Evolutionary conservation across 1,284 basidiomycete genomes (phyloP).

Genomic region (Lentinula novae-zelandiae): DNA sequence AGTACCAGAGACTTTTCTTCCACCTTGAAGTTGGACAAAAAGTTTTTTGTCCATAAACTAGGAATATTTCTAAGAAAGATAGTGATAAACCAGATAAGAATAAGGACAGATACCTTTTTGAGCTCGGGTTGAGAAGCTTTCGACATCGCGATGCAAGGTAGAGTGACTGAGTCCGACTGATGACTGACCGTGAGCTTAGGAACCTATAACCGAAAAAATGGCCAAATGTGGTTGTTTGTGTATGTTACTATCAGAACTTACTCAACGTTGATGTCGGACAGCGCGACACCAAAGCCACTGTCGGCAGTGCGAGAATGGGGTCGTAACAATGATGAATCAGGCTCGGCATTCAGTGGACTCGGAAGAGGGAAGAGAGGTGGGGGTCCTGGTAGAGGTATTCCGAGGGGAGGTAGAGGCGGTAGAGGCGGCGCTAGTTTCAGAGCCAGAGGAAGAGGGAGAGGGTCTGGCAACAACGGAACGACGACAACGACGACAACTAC

Average conservation of each 20-base stretch:
- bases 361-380: constrained; percentile 24
- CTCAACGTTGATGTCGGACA: constrained; percentile 10
- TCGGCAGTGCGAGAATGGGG: constrained; percentile 33
- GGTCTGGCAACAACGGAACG: constrained; percentile 11
- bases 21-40: constrained; percentile 94
- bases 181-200: neutral
- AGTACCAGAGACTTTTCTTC: constrained; percentile 93
- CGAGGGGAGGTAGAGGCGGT: constrained; percentile 18
- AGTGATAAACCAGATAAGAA: neutral
- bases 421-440: neutral
- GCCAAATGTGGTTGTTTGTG: neutral
- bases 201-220: neutral
- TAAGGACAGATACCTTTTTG: constrained; percentile 67
- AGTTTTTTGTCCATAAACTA: constrained; percentile 99
- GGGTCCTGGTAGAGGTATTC: constrained; percentile 22
- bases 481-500: neutral
- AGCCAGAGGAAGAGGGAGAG: constrained; percentile 19
- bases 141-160: constrained; percentile 56
- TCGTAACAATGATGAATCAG: constrained; percentile 38
- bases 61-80: constrained; percentile 4
- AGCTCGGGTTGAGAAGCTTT: constrained; percentile 91
- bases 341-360: constrained; percentile 42
- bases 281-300: constrained; percentile 10
- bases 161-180: no score
- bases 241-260: neutral